Evolutionary conservation across 2,329 filamentous ascomycete genomes (phyloP).

Genomic region (Colletotrichum sp.): DNA sequence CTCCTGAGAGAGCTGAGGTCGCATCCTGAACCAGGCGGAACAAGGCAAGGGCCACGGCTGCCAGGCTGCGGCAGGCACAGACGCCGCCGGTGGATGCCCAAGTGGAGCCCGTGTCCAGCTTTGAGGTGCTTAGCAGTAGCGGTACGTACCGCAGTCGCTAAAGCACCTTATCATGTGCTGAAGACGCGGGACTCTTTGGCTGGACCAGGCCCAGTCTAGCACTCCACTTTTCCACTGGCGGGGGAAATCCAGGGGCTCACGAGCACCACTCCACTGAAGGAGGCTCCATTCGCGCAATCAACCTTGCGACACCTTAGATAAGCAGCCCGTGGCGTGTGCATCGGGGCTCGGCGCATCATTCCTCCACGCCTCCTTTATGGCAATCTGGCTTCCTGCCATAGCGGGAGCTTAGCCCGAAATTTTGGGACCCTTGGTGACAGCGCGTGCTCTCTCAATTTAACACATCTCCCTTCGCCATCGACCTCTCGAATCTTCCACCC

Average conservation of each 20-base stretch:
- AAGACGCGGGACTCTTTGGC: not conserved
- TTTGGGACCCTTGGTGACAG: conserved; percentile 16
- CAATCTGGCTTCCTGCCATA: conserved; percentile 22
- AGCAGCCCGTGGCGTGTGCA: not conserved
- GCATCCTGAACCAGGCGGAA: conserved; percentile 14
- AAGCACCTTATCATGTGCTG: not conserved
- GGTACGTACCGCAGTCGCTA: not conserved
- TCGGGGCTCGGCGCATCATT: conserved; percentile 18
- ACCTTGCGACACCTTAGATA: conserved; percentile 1
- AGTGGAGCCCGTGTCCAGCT: not conserved
- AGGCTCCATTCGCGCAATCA: not conserved
- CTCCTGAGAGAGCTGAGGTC: conserved; percentile 21
- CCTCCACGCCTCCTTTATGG: conserved; percentile 20
- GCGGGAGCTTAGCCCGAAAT: conserved; percentile 19
- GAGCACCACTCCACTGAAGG: not conserved
- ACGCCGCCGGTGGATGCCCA: conserved; percentile 2
- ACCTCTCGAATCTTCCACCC: conserved; percentile 21
- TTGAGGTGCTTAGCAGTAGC: not conserved
- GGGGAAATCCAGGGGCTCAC: not conserved
- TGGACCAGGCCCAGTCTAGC: not conserved
- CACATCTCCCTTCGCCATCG: conserved; percentile 20
- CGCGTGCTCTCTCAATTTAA: conserved; percentile 17
- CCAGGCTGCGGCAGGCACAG: conserved; percentile 17
- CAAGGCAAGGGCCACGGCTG: conserved; percentile 4
- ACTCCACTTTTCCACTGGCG: not conserved